These are phyloP conservation scores for Collybia mongolica DNA, from an alignment of 768 basidiomycete genomes.

Conservation along the genomic window DNA sequence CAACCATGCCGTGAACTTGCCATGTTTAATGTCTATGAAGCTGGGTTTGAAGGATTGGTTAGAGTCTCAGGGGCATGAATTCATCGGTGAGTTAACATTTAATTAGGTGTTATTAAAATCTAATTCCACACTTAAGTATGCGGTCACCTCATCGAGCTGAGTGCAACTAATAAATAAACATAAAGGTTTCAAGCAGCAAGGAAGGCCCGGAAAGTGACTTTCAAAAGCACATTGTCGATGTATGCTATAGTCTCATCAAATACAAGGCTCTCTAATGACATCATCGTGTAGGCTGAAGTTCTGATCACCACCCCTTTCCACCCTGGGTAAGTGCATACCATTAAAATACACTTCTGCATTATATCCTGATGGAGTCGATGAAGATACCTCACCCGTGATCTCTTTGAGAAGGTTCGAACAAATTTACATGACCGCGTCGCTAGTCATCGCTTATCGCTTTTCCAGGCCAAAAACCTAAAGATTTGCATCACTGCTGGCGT, in stretches of 20 bases:
- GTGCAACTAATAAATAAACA: background rate
- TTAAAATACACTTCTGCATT: background rate
- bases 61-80: constrained; percentile 70
- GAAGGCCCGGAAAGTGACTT: constrained; percentile 81
- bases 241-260: constrained; percentile 31
- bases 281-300: constrained; percentile 59
- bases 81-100: constrained; percentile 49
- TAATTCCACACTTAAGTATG: constrained; percentile 6
- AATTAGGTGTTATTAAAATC: background rate
- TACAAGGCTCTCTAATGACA: constrained; percentile 5
- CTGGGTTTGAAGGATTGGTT: constrained; percentile 75
- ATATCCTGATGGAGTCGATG: too few species aligned
- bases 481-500: constrained; percentile 90
- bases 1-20: background rate
- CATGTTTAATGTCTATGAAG: constrained; percentile 29
- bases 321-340: constrained; percentile 45
- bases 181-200: constrained; percentile 75
- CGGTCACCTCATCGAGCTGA: background rate
- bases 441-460: constrained; percentile 2
- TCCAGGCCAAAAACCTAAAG: constrained; percentile 84
- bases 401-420: constrained; percentile 58
- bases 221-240: constrained; percentile 80
- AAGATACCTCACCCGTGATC: constrained; percentile 70
- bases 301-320: constrained; percentile 87
- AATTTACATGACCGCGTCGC: background rate